Evolutionary conservation across 805 yeast genomes (phyloP), one percentile per base, ranked within the genome.

Genomic region (Priceomyces fermenticarens): DNA sequence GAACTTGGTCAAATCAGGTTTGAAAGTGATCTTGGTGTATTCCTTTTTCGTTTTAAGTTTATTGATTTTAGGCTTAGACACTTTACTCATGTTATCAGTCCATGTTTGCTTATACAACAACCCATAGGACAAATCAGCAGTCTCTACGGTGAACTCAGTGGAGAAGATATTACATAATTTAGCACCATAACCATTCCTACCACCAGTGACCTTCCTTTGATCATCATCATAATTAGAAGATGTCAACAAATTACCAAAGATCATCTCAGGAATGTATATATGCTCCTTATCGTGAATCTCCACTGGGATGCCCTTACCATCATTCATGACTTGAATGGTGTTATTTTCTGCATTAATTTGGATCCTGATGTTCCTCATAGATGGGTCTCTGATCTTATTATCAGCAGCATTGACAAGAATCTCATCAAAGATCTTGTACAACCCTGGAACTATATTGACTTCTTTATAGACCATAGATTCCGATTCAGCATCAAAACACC

Each of bases 141-240:
- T 93, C 60, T 89, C 97, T 23, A 93, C 75, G 10, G 72, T 76
- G 58, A 93, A 93, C 54, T 85, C 83, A 3, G 89, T 85, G 17
- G 97, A 88, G 62, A 91, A 93, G 47, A 93, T 93, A 62, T 93
- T 93, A 78, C 99, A 93, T 41, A 93, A 70, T 60, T 93, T 93
- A 36, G 99, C 99, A 65, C 99, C 99, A 59, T 82, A 93, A 48
- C 99, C 99, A 60, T 93, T 93, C 72, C 99, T 81, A 63, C 99
- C 99, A 70, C 99, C 99, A 2, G 96, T 88, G 27, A 93, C 97
- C 63, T 93, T 93, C 65, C 88, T 87, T 57, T 93, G 87, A 48
- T 91, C 80, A 61, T 93, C 99, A 61, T 93, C 96, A 62, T 93
- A 93, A 65, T 93, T 93, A 20, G 96, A 87, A 2, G 98, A 90